Conservation (phyloP, 2,329 filamentous ascomycete genomes). For the Fusarium sp. region DNA sequence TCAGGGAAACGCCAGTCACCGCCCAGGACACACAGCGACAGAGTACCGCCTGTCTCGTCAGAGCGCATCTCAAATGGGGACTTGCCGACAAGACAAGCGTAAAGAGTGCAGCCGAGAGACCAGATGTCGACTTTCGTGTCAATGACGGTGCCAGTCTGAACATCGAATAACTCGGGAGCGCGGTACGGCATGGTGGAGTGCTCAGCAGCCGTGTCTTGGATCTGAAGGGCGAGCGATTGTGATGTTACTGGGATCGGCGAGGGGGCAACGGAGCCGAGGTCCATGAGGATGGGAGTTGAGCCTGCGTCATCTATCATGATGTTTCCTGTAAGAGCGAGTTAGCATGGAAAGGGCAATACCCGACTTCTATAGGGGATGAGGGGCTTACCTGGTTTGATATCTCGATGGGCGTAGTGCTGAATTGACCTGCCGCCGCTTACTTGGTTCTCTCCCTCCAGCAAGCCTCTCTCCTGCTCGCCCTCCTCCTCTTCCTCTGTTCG, state of each 20-base stretch:
- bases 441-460: conserved; percentile 83
- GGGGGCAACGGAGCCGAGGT: conserved; percentile 90
- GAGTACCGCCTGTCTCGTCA: conserved; percentile 94
- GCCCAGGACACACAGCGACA: conserved; percentile 92
- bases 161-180: conserved; percentile 97
- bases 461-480: conserved; percentile 82
- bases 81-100: conserved; percentile 96
- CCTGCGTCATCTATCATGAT: conserved; percentile 98
- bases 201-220: conserved; percentile 95
- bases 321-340: conserved; percentile 72
- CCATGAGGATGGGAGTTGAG: conserved; percentile 93
- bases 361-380: background rate
- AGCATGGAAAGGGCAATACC: background rate
- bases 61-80: conserved; percentile 96
- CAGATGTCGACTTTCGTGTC: conserved; percentile 99
- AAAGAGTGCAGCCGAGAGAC: conserved; percentile 97
- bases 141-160: conserved; percentile 91
- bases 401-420: conserved; percentile 91
- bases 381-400: conserved; percentile 91
- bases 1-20: conserved; percentile 98
- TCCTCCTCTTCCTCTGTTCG: conserved; percentile 77
- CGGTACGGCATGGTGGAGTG: conserved; percentile 99
- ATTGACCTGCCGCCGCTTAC: conserved; percentile 75
- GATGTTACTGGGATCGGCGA: conserved; percentile 92
- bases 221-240: conserved; percentile 88